Base-by-base conservation (phyloP, 2,329 filamentous ascomycete genomes). In the Fusarium palustre region DNA sequence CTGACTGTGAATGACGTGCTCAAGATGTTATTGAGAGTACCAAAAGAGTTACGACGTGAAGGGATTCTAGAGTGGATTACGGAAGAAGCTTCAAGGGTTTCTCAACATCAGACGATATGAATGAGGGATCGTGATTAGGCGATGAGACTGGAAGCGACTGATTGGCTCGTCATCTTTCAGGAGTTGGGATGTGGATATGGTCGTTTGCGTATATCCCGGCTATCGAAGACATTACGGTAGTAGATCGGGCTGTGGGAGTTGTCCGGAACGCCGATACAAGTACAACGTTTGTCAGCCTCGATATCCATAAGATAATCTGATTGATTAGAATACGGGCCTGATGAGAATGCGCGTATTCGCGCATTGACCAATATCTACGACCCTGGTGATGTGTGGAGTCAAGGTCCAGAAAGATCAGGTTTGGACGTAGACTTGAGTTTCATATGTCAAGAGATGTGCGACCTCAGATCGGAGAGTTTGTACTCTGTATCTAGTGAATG, bases 11-110 rank as follows among this genome's bases (percentile, higher is more conserved):
- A 31, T 18, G 28, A 16, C 1, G 28, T 66, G 25, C 60, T 47
- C 28, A 58, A 54, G 25, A 7, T 67, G 28, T 20, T 74, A 25
- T 55, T n/a, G 7, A 58, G 33, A 25, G 41, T 62, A 30, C 70
- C 68, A 1, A 28, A 7, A 16, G 46, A 55, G 16, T 41, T 66
- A 24, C 57, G 60, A 24, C 54, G 45, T 25, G 41, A 62, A 54
- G 34, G 25, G 31, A 52, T 74, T 20, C 43, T 73, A 3, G 49
- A 59, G 41, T 73, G 72, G 72, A 50, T 68, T 43, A 34, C 47
- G 24, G 34, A 39, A 42, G 41, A 38, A 39, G 49, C 47, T 20
- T 43, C 42, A 50, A 22, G 46, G 57, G 46, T 34, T 53, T 59
- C 13, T 31, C 47, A 34, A 34, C 33, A 30, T 25, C 16, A 16